These are phyloP conservation scores for Aplosporella prunicola DNA, from an alignment of 2,329 filamentous ascomycete species.

Conservation along the genomic window DNA sequence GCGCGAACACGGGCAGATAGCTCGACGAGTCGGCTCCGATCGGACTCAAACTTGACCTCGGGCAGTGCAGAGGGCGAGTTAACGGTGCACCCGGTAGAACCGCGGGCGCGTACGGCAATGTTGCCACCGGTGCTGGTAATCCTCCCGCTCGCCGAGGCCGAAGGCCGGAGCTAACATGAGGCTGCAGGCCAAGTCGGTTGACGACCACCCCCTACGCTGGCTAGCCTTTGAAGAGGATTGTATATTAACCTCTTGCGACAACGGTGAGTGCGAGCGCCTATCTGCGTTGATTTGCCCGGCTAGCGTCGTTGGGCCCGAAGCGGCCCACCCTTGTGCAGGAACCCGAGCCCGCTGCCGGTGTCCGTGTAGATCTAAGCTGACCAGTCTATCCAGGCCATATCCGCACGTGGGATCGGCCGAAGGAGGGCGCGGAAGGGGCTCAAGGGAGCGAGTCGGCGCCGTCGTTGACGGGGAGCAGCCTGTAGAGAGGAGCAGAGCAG, in stretches of 20 bases:
- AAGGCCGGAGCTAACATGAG: slow-evolving; percentile 16
- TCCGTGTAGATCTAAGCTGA: slow-evolving; percentile 13
- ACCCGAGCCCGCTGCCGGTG: slow-evolving; percentile 5
- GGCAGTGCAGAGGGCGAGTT: slow-evolving; percentile 42
- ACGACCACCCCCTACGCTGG: slow-evolving; percentile 81
- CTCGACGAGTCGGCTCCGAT: slow-evolving; percentile 52
- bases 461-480: slow-evolving; percentile 19
- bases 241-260: slow-evolving; percentile 86
- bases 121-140: slow-evolving; percentile 79
- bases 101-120: slow-evolving; percentile 73
- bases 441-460: slow-evolving; percentile 25
- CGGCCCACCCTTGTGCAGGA: slow-evolving; percentile 11
- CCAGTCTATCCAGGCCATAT: slow-evolving; percentile 52
- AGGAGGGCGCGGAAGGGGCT: slow-evolving; percentile 32
- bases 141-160: not conserved
- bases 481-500: slow-evolving; percentile 7
- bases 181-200: slow-evolving; percentile 67
- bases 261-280: slow-evolving; percentile 51
- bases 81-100: slow-evolving; percentile 69
- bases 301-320: slow-evolving; percentile 9
- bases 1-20: slow-evolving; percentile 50
- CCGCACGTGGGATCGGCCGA: slow-evolving; percentile 63
- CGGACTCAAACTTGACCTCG: slow-evolving; percentile 57
- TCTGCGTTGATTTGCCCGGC: slow-evolving; percentile 10
- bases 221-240: slow-evolving; percentile 87